Conservation (phyloP, 2,329 filamentous ascomycete genomes). For the Pseudopithomyces maydicus region DNA sequence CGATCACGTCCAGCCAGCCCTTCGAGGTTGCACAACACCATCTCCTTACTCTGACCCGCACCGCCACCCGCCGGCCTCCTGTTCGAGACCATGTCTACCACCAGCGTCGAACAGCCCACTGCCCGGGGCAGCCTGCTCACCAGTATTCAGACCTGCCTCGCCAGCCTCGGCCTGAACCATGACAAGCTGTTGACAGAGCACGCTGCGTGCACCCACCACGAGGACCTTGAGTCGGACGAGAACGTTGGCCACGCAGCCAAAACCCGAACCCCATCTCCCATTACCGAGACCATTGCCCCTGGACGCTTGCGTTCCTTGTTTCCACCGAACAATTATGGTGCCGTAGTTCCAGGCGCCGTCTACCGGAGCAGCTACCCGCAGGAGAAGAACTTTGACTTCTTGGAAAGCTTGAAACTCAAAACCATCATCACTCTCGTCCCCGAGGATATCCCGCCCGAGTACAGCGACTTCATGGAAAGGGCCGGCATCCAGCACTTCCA, state of each 20-base stretch:
- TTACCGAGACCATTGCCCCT: conserved; percentile 26
- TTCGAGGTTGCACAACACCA: background rate
- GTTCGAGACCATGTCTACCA: conserved; percentile 2
- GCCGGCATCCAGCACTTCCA: conserved; percentile 74
- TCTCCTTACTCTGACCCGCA: background rate
- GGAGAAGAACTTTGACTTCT: conserved; percentile 70
- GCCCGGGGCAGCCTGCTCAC: conserved; percentile 9
- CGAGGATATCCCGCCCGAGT: conserved; percentile 53
- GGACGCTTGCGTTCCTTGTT: conserved; percentile 45
- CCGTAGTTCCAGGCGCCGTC: conserved; percentile 71
- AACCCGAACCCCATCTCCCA: conserved; percentile 12
- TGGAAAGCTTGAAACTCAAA: conserved; percentile 72
- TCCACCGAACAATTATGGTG: conserved; percentile 76
- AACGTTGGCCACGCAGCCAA: background rate
- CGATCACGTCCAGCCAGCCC: background rate
- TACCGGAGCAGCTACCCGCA: conserved; percentile 84
- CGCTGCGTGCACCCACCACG: conserved; percentile 33
- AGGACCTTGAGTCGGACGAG: conserved; percentile 29
- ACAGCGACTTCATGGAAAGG: conserved; percentile 64
- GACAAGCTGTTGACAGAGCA: conserved; percentile 33
- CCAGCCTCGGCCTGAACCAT: conserved; percentile 24
- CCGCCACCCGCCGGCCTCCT: background rate
- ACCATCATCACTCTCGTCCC: conserved; percentile 71
- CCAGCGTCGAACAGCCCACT: conserved; percentile 9
- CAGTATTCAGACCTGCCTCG: conserved; percentile 26